These are phyloP conservation scores for Helotiales sp. DNA, from an alignment of 2,329 filamentous ascomycete genomes.

Conservation along the genomic window DNA sequence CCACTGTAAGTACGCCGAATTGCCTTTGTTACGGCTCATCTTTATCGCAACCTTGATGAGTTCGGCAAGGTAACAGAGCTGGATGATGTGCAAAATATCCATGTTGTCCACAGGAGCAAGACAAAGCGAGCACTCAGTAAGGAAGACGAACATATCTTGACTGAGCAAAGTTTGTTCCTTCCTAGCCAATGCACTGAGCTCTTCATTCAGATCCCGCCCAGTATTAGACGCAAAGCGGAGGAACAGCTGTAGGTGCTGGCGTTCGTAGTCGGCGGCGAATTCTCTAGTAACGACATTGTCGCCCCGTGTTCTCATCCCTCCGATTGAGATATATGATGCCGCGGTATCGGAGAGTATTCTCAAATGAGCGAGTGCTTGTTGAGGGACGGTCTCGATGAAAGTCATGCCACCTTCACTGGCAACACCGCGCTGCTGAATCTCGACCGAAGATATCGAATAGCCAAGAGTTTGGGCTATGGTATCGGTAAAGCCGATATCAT, in stretches of 20 bases:
- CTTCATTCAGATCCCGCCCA: background rate
- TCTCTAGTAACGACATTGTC: constrained; percentile 68
- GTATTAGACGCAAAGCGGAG: constrained; percentile 3
- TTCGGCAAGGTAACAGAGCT: constrained; percentile 88
- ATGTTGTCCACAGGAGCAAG: constrained; percentile 69
- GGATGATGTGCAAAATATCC: constrained; percentile 79
- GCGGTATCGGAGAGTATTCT: constrained; percentile 89
- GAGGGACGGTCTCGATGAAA: constrained; percentile 81
- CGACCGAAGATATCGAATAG: constrained; percentile 83
- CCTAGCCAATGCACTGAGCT: constrained; percentile 24
- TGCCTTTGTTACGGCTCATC: constrained; percentile 60
- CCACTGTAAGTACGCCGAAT: constrained; percentile 52
- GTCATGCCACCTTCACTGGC: constrained; percentile 75
- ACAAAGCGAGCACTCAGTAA: constrained; percentile 78
- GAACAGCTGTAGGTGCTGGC: constrained; percentile 79
- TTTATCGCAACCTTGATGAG: constrained; percentile 78
- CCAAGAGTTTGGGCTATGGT: constrained; percentile 72
- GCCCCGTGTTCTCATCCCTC: constrained; percentile 65
- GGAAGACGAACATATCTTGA: constrained; percentile 77
- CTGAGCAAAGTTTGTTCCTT: constrained; percentile 59
- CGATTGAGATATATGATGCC: constrained; percentile 80
- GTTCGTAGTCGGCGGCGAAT: constrained; percentile 68
- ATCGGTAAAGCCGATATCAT: constrained; percentile 60
- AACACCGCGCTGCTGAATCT: constrained; percentile 89
- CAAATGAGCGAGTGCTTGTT: constrained; percentile 83